These are phyloP conservation scores for Euphorbia tirucalli DNA, from an alignment of 345 rosid species.

Conservation along the genomic window DNA sequence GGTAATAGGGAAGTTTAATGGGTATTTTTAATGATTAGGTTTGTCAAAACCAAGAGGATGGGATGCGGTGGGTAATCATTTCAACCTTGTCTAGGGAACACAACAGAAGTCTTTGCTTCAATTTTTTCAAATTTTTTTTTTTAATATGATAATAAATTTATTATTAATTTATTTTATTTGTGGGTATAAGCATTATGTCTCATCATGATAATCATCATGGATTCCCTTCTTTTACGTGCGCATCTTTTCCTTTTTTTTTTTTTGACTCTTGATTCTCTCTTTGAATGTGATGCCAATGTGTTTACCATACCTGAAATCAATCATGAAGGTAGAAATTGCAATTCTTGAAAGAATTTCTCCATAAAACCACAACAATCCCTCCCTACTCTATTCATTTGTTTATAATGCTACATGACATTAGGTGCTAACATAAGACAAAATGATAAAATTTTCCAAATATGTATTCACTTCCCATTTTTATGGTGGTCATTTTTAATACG, in stretches of 20 bases:
- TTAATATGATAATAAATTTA: neutral
- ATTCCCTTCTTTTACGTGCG: conserved; percentile 40
- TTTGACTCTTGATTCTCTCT: neutral
- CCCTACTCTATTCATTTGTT: too few species aligned
- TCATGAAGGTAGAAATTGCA: neutral
- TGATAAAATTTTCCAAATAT: neutral
- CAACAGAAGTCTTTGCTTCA: neutral
- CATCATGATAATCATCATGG: conserved; percentile 27
- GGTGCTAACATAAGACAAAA: neutral
- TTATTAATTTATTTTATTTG: neutral
- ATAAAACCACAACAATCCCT: neutral
- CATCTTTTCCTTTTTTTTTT: conserved; percentile 14
- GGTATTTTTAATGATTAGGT: conserved; percentile 38
- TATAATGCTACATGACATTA: too few species aligned
- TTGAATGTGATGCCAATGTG: neutral
- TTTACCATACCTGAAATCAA: neutral
- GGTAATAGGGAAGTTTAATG: conserved; percentile 14
- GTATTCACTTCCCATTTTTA: too few species aligned
- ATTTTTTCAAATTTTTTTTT: too few species aligned
- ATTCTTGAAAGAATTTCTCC: neutral
- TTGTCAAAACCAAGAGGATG: conserved; percentile 31
- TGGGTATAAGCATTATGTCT: conserved; percentile 24
- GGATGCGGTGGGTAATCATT: conserved; percentile 45
- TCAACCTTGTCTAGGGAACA: conserved; percentile 39
- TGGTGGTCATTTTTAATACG: too few species aligned